A percentile compares a stretch with the other conserved stretches of the same genome.
phyloP scores from a whole-genome alignment of 75 land plant species.

The Adiantum capillusveneris region DNA sequence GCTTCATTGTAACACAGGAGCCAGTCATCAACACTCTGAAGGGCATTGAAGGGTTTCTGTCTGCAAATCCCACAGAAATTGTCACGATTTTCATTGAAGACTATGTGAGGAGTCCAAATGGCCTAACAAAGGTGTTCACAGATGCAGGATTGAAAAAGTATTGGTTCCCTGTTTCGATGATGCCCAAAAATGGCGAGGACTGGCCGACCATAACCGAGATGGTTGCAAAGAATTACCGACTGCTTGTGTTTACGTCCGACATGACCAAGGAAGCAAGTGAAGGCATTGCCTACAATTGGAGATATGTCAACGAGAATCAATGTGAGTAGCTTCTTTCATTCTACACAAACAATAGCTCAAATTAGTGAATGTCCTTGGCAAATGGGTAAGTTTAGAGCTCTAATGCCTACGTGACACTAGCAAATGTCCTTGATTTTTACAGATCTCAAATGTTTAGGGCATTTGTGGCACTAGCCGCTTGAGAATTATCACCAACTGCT shows the following conservation, averaged over 20 bases:
- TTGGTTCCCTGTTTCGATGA: slow-evolving; percentile 68
- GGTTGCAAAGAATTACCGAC: slow-evolving; percentile 59
- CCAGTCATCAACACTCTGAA: slow-evolving; percentile 63
- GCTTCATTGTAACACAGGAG: slow-evolving; percentile 44
- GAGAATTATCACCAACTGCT: no score
- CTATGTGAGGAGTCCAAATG: slow-evolving; percentile 49
- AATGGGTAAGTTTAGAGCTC: no score
- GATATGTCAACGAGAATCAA: slow-evolving; percentile 74
- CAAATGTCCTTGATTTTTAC: no score
- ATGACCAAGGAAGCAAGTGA: slow-evolving; percentile 51
- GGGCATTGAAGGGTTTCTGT: slow-evolving; percentile 50
- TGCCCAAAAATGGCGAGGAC: slow-evolving; percentile 70
- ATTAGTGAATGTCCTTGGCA: no score
- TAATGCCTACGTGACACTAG: no score
- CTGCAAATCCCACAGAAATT: slow-evolving; percentile 52
- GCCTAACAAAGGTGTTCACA: slow-evolving; percentile 56
- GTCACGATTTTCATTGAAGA: slow-evolving; percentile 84
- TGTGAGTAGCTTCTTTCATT: no score
- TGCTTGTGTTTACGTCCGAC: slow-evolving; percentile 69
- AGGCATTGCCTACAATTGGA: slow-evolving; percentile 92
- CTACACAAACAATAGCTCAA: no score
- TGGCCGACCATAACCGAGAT: slow-evolving; percentile 74
- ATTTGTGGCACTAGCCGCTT: no score
- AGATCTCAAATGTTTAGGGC: no score
- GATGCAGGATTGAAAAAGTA: slow-evolving; percentile 55